Evolutionary conservation across 352 stramenopile genomes (phyloP).

Genomic region (Blastocystis sp.): DNA sequence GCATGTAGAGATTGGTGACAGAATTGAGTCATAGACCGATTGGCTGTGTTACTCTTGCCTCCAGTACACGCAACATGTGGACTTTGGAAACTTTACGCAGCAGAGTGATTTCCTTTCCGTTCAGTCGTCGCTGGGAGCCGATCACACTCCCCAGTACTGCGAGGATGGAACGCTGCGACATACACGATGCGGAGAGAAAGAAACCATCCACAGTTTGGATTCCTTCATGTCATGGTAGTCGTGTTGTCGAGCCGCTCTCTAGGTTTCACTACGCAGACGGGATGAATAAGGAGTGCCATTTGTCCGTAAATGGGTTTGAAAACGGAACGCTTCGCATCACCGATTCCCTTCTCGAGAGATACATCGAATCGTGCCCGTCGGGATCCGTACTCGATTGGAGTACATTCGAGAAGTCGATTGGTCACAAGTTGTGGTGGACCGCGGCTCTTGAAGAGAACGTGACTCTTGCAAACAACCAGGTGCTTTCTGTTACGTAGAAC

Average conservation of each 20-base stretch:
- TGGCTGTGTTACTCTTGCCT: conserved; percentile 24
- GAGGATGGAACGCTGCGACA: not conserved
- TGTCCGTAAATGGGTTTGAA: not conserved
- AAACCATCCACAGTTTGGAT: not conserved
- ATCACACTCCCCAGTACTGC: conserved; percentile 8
- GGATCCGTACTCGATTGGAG: not conserved
- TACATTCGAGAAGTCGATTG: not conserved
- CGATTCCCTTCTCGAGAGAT: not conserved
- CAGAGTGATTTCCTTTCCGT: not conserved
- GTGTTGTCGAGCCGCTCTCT: not conserved
- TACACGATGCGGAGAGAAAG: not conserved
- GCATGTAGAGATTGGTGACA: not conserved
- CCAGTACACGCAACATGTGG: not conserved
- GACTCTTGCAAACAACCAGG: not conserved
- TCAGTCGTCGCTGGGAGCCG: not conserved
- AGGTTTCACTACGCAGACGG: conserved; percentile 16
- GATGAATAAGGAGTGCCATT: conserved; percentile 20
- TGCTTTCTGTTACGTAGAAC: not conserved
- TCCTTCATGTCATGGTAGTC: conserved; percentile 23
- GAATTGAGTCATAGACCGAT: not conserved
- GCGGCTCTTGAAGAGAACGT: not conserved
- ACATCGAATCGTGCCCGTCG: not conserved
- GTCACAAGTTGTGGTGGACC: conserved; percentile 31
- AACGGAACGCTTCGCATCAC: not conserved
- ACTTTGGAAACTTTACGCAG: conserved; percentile 29